Evolutionary conservation across 2,329 filamentous ascomycete species (phyloP).

Genomic region (Aureobasidium sp.): DNA sequence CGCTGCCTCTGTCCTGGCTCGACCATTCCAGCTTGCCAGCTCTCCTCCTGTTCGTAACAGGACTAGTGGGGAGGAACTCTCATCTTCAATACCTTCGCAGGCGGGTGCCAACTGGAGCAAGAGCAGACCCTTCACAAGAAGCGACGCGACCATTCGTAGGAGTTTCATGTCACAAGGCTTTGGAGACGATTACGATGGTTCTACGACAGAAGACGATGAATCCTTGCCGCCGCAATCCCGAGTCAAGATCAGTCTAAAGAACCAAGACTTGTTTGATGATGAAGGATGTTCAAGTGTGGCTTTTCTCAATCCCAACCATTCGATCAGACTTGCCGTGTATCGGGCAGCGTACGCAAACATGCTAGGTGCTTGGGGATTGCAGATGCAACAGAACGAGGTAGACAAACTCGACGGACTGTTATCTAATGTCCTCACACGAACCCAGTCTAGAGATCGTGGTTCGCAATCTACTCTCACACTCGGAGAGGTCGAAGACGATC

Average conservation of each 20-base stretch:
- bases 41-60: slow-evolving; percentile 28
- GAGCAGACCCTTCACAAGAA: slow-evolving; percentile 25
- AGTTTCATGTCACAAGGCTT: slow-evolving; percentile 18
- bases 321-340: slow-evolving; percentile 43
- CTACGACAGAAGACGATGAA: slow-evolving; percentile 29
- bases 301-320: slow-evolving; percentile 42
- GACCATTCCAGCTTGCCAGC: slow-evolving; percentile 30
- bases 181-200: slow-evolving; percentile 23
- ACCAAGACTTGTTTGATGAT: slow-evolving; percentile 48
- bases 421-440: slow-evolving; percentile 22
- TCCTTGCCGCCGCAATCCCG: slow-evolving; percentile 22
- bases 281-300: slow-evolving; percentile 38
- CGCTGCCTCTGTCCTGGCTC: slow-evolving; percentile 31
- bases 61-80: slow-evolving; percentile 29
- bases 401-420: slow-evolving; percentile 45
- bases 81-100: slow-evolving; percentile 31
- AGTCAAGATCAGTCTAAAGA: slow-evolving; percentile 47
- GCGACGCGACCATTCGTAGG: slow-evolving; percentile 19
- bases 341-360: slow-evolving; percentile 49
- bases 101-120: slow-evolving; percentile 40
- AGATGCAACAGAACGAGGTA: slow-evolving; percentile 47
- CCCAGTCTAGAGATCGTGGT: neutral
- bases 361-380: slow-evolving; percentile 50
- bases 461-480: slow-evolving; percentile 13
- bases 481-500: neutral